Base-by-base conservation (phyloP, 2,329 filamentous ascomycete genomes). In the Dothideomycetes sp. region DNA sequence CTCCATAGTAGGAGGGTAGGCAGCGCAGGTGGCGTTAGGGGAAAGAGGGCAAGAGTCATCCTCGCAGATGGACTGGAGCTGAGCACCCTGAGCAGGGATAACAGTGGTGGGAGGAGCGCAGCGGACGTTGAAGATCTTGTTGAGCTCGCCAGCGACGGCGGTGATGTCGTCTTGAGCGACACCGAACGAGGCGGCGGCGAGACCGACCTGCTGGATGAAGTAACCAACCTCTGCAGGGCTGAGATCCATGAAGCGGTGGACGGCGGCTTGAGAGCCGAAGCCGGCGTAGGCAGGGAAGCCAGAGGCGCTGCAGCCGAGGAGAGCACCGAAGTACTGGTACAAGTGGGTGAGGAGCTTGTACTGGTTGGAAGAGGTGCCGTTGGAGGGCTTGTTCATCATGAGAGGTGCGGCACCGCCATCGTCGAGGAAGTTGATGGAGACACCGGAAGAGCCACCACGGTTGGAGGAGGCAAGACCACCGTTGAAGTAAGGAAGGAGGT, bases 401-500 rank as follows among this genome's bases (percentile, higher is more conserved):
- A 78, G 53, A 17, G 74, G 71, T 13, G 58, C 64, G 22, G 72
- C 73, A 47, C 68, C 75, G 29, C 75, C 76, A 32, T 68, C 74
- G 47, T 79, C 76, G 18, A 80, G 64, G 57, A 77, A 79, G 64
- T 78, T 78, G 56, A 76, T 60, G 2, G 70, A 60, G 2, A 64
- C 58, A 30, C 69, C 69, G 2, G 52, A 50, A 24, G 50, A 55
- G 22, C 65, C 65, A 28, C 70, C 69, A 8, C 57, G 58, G 58
- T 79, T 80, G 48, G 67, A 69, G 1, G 72, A 74, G 12, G 59
- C 63, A 7, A 78, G 63, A 0, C 53, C 63, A 6, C 76, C 76
- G 45, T 62, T 67, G 64, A 80, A 79, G 59, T 78, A 80, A 2
- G 71, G 73, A 1, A 70, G 50, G n/a, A 79, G 63, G 52, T 75